Evolutionary conservation across 805 yeast species (phyloP).

Genomic region (Sugiyamaella qingdaonensis): DNA sequence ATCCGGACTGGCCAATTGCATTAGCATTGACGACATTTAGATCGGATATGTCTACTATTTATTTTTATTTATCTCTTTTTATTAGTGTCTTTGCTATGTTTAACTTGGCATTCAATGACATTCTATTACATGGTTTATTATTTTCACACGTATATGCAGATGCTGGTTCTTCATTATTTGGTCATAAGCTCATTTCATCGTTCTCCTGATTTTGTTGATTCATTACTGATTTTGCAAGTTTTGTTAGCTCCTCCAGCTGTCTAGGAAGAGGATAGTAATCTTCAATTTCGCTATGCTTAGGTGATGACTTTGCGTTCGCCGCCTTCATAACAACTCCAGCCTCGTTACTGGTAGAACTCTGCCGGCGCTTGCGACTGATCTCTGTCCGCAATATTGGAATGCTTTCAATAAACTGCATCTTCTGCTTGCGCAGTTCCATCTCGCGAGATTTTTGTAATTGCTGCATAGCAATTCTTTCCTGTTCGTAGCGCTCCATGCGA

Average conservation of each 20-base stretch:
- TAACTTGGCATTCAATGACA: background rate
- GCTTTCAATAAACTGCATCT: background rate
- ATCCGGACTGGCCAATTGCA: slow-evolving; percentile 3
- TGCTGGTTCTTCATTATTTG: background rate
- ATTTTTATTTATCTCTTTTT: slow-evolving; percentile 3
- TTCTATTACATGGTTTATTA: background rate
- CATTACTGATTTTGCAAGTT: slow-evolving; percentile 5
- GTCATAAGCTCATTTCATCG: background rate
- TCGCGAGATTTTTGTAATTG: background rate
- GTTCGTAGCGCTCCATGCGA: background rate
- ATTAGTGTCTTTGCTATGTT: background rate
- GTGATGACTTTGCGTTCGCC: no score
- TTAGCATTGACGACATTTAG: slow-evolving; percentile 7
- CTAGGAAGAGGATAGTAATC: slow-evolving; percentile 2
- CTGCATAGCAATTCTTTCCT: background rate
- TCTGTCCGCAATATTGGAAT: no score
- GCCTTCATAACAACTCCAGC: no score
- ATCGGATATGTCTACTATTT: background rate
- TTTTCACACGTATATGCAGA: background rate
- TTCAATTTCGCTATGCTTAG: no score
- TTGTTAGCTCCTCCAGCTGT: slow-evolving; percentile 7
- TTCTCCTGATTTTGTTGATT: background rate
- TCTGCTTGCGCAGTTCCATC: background rate
- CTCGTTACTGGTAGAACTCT: no score
- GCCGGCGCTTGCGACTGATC: no score